A percentile compares a stretch with the other conserved stretches of the same genome.
phyloP scores from a whole-genome alignment of 805 yeast genomes.

The Saccharomyces kudriavzevii region DNA sequence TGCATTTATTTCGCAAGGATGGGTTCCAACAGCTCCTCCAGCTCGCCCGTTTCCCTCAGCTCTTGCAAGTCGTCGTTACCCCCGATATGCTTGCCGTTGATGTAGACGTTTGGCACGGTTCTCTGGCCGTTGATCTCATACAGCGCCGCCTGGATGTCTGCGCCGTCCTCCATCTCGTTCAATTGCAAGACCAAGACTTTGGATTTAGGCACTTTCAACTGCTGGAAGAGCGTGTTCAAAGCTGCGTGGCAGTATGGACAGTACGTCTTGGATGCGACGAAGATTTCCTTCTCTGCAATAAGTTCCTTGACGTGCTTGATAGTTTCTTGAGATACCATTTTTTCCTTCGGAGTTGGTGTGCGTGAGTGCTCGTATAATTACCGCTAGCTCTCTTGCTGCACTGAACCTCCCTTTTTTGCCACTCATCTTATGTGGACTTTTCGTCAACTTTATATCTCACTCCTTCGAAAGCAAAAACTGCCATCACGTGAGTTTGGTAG shows the following conservation, averaged over 20 bases:
- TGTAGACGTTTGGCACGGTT: slow-evolving; percentile 88
- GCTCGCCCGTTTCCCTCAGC: slow-evolving; percentile 52
- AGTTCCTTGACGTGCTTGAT: slow-evolving; percentile 50
- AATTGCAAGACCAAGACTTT: slow-evolving; percentile 35
- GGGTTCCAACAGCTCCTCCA: slow-evolving; percentile 33
- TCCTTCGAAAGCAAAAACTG: slow-evolving; percentile 48
- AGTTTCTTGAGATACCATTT: slow-evolving; percentile 51
- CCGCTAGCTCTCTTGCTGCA: no score
- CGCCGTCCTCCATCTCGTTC: slow-evolving; percentile 57
- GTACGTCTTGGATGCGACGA: slow-evolving; percentile 73
- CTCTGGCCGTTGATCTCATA: slow-evolving; percentile 73
- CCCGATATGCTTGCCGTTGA: slow-evolving; percentile 86
- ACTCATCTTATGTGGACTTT: neutral
- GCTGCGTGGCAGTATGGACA: slow-evolving; percentile 58
- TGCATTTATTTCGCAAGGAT: neutral
- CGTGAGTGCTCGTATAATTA: neutral
- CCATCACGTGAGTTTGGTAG: slow-evolving; percentile 33
- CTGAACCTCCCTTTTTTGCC: neutral
- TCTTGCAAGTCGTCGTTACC: slow-evolving; percentile 87
- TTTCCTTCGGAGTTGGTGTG: slow-evolving; percentile 3
- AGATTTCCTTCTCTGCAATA: slow-evolving; percentile 57
- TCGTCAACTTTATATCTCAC: slow-evolving; percentile 41
- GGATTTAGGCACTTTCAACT: slow-evolving; percentile 36
- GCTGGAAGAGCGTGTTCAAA: slow-evolving; percentile 30
- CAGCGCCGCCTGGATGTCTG: slow-evolving; percentile 71